Conservation (phyloP, 305 asterid species). For the Vinca major region DNA sequence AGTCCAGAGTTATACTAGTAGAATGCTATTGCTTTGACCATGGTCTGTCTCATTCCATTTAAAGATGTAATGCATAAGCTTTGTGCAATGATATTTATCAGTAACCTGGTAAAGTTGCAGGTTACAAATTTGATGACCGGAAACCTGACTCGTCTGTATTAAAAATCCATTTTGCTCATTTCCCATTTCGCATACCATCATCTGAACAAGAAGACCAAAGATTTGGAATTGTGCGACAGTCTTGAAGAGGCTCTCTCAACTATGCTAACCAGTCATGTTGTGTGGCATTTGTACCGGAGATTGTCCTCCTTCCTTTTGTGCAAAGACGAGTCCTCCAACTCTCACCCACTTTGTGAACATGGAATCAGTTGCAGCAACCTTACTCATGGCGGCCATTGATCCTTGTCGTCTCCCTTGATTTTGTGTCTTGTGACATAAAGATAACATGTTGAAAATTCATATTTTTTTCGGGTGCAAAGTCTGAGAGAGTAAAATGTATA, state of each 20-base stretch:
- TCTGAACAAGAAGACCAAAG: slow-evolving; percentile 31
- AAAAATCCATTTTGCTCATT: slow-evolving; percentile 46
- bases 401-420: background rate
- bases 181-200: slow-evolving; percentile 53
- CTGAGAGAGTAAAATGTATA: background rate
- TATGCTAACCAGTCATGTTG: background rate
- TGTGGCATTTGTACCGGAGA: background rate
- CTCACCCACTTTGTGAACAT: background rate
- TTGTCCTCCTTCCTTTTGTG: background rate
- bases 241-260: slow-evolving; percentile 1
- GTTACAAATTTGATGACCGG: slow-evolving; percentile 61
- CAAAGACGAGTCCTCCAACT: background rate
- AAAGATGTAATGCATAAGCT: background rate
- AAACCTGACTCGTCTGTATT: slow-evolving; percentile 44
- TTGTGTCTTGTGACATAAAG: background rate
- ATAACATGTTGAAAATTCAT: background rate
- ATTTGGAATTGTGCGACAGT: slow-evolving; percentile 24
- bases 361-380: background rate
- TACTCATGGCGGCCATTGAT: background rate
- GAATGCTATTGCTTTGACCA: background rate
- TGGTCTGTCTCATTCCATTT: background rate
- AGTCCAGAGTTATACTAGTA: background rate
- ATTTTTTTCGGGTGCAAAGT: background rate
- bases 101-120: slow-evolving; percentile 21
- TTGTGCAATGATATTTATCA: background rate